Base-by-base conservation (phyloP, 306 rosid genomes). In the Glycine soja region DNA sequence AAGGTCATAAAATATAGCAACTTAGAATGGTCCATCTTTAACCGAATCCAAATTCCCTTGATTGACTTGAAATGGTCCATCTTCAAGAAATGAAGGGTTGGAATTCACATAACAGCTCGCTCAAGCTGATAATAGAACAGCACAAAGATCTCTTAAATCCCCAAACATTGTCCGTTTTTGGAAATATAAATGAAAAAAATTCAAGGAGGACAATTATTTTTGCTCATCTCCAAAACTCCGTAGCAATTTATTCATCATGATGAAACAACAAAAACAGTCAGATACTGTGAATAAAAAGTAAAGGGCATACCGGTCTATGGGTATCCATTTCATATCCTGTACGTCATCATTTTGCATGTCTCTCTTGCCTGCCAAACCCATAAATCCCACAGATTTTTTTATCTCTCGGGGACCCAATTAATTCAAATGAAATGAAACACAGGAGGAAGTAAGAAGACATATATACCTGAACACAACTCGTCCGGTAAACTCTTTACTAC, bases 251-350 rank as follows among this genome's bases (percentile, higher is more conserved):
- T 74, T 46, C 19, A 18, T 46, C 71, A 64, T 80, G 63, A 12
- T 45, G 48, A 63, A 70, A 80, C 56, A 76, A 71, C 10, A 70
- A 45, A 12, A 58, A 68, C 79, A 64, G 62, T 56, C 15, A 74
- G 61, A 38, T 65, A 45, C 8, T 4, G 54, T 9, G 9, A 68
- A 34, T 45, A 43, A 75, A 82, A 19, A 70, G 70, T 79, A 80
- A 81, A 81, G 30, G 71, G 76, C 89, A 81, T 86, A 88, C 89
- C 83, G 79, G 85, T 83, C 76, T 30, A 86, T 70, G 12, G 87
- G 82, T 53, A 86, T 76, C 91, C 85, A 72, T 72, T 72, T 74
- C 77, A 32, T 71, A 65, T 81, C 85, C 34, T 84, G 86, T 43
- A 12, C 64, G 67, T 80, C 84, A 54, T 85, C 82, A 6, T 78